Percentiles rank a stretch among this genome's conserved stretches.
phyloP scores from a whole-genome alignment of 1,139 yeast genomes.

The Candida frijolesensis region DNA sequence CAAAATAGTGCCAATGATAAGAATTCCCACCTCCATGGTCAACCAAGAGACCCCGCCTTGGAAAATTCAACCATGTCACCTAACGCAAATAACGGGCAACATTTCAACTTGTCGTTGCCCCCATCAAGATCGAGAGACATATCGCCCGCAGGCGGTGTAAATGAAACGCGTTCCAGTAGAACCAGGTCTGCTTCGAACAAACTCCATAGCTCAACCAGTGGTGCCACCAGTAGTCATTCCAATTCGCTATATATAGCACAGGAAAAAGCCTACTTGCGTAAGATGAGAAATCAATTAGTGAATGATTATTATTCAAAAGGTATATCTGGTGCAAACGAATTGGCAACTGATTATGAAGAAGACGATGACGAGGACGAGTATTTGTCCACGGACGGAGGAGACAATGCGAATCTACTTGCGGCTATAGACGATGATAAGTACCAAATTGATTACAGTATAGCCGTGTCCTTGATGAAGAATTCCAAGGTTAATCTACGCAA shows the following conservation, averaged over 20 bases:
- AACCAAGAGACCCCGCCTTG: background rate
- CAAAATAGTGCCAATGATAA: background rate
- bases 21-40: background rate
- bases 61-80: constrained; percentile 1
- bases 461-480: constrained; percentile 38
- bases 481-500: constrained; percentile 38
- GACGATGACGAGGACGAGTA: constrained; percentile 26
- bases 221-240: constrained; percentile 20
- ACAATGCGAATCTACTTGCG: constrained; percentile 38
- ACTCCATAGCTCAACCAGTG: constrained; percentile 12
- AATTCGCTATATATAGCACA: constrained; percentile 56
- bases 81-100: background rate
- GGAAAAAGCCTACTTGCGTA: constrained; percentile 68
- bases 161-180: constrained; percentile 2
- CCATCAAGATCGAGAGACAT: constrained; percentile 1
- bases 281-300: constrained; percentile 60
- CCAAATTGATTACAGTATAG: constrained; percentile 44
- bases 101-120: background rate
- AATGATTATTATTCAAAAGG: constrained; percentile 76
- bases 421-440: constrained; percentile 47
- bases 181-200: constrained; percentile 12
- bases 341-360: constrained; percentile 19
- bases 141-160: constrained; percentile 1
- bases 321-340: constrained; percentile 43
- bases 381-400: constrained; percentile 22